Evolutionary conservation across 345 rosid species (phyloP), one percentile per base, ranked within the genome.

Genomic region (Eucalyptus paniculata): DNA sequence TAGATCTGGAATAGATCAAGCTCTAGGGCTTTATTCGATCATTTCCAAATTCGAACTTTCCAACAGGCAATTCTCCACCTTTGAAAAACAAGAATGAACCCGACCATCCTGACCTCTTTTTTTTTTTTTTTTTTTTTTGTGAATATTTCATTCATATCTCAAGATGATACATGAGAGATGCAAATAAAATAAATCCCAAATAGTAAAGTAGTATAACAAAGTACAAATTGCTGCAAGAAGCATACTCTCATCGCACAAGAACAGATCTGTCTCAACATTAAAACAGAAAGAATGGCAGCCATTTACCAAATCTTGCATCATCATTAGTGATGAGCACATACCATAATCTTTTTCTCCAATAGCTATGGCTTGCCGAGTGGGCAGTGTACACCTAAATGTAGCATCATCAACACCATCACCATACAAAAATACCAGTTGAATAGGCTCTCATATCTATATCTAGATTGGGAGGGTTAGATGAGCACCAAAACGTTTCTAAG

Each of bases 331-430:
- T 56, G 62, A 56, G 14, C 62, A 56, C 28, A 23, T 23, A 56
- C 3, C 62, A 23, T 56, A 24, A 56, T 56, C 62, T 56, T 56
- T 56, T 56, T 56, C 62, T 56, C 12, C 30, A 56, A 24, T 56
- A 56, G 62, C 62, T 56, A 23, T 0, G 0, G 6, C 30, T 9
- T 56, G 62, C 1, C 1, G 0, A 5, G 30, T 24, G 30, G 13
- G 13, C 12, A 23, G 0, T 56, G 30, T 23, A 9, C 1, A 3
- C 62, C 28, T 56, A 56, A 24, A 21, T 23, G 12, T 9, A 56
- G 28, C 62, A 24, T 56, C 28, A 23, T 56, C 62, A 24, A 56
- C 62, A 56, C 62, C 62, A 24, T 56, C 28, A 56, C 62, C 13
- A 1, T 56, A 56, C 28, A 56, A 10, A 56, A 56, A 56, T 10